Evolutionary conservation across 192 early-diverging fungal genomes (phyloP).

Genomic region (Coemansia sp.): DNA sequence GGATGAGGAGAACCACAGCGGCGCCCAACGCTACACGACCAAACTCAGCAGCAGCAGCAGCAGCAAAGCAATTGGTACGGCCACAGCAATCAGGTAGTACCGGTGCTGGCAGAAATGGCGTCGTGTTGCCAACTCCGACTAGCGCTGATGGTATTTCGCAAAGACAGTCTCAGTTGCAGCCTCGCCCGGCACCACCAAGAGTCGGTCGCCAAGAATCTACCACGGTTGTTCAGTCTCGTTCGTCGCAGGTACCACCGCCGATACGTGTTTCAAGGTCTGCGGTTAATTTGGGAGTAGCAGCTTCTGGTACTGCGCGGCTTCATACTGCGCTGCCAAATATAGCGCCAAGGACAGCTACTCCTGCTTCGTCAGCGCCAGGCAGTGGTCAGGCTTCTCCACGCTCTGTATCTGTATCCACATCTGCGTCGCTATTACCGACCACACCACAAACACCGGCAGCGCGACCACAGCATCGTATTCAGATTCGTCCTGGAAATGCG

Average conservation of each 20-base stretch:
- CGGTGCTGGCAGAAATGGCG: no score
- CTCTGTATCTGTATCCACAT: neutral
- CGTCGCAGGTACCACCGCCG: neutral
- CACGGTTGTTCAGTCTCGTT: no score
- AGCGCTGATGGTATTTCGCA: neutral
- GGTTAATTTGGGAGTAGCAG: neutral
- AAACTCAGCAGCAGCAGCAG: neutral
- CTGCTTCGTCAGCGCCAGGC: neutral
- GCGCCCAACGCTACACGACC: neutral
- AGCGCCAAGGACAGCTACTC: conserved; percentile 19
- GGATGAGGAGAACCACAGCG: conserved; percentile 22
- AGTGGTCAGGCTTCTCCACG: conserved; percentile 1
- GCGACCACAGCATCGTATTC: neutral
- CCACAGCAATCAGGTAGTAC: neutral
- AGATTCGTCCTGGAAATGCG: conserved; percentile 6
- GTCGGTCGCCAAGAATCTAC: no score
- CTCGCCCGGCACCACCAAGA: no score
- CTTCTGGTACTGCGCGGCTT: conserved; percentile 3
- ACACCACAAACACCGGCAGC: neutral
- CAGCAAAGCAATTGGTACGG: no score
- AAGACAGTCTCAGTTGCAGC: neutral
- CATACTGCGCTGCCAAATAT: conserved; percentile 24
- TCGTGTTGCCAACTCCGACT: no score
- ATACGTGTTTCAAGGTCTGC: neutral
- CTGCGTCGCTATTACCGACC: neutral